Evolutionary conservation across 2,329 filamentous ascomycete genomes (phyloP).

Genomic region (Apiospora kogelbergensis): DNA sequence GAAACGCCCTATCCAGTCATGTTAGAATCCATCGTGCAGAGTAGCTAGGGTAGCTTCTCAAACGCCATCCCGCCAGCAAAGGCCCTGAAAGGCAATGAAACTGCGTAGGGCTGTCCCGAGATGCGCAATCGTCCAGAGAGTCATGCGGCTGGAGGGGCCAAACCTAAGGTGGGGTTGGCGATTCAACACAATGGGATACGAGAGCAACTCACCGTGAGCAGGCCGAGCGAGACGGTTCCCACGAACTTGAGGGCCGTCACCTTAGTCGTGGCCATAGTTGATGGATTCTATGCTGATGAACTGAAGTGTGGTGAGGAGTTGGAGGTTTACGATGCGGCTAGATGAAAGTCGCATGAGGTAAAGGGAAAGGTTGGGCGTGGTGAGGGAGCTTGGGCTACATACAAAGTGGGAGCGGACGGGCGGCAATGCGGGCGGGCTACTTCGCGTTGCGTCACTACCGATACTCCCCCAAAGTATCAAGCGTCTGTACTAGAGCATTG

Average conservation of each 20-base stretch:
- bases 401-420: background rate
- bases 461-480: too few species aligned
- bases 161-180: background rate
- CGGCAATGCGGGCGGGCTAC: background rate
- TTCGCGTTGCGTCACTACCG: constrained; percentile 3
- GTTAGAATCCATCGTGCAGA: background rate
- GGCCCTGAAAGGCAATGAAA: background rate
- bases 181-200: constrained; percentile 10
- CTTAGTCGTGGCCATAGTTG: constrained; percentile 63
- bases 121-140: background rate
- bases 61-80: background rate
- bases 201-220: constrained; percentile 70
- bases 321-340: background rate
- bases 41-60: background rate
- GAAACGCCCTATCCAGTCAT: constrained; percentile 72
- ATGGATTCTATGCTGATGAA: background rate
- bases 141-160: constrained; percentile 6
- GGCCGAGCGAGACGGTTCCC: constrained; percentile 83
- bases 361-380: background rate
- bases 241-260: constrained; percentile 88
- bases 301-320: background rate
- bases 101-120: background rate
- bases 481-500: too few species aligned
- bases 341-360: constrained; percentile 1
- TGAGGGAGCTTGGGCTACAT: background rate